Evolutionary conservation across 176 grass and related monocot species (phyloP), one percentile per base, ranked within the genome.

Genomic region (Oryza glumipatula): DNA sequence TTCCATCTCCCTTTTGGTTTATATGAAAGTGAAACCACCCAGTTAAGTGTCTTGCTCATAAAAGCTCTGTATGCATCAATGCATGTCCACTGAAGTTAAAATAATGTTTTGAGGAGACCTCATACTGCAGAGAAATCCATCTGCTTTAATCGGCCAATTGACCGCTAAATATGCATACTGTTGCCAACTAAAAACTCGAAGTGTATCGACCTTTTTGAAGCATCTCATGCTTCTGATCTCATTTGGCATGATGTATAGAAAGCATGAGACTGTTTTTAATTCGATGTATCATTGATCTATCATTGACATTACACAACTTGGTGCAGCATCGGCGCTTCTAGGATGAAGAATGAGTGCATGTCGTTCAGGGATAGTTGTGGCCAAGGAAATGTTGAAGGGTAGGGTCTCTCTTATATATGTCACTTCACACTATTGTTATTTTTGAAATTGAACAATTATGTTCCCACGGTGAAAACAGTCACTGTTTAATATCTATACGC

Each of bases 271-370:
- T 7, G 30, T 66, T 52, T 73, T 45, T 71, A 16, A 2, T 65
- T 65, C 79, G 56, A 39, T 52, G 38, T 5, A 76, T 11, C 28
- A 47, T 89, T 49, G 41, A 88, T 54, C 11, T 83, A 85, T 72
- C 22, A 52, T 56, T 83, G 79, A 80, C 19, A 38, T 84, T 84
- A 70, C 30, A 24, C 56, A 78, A 74, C 61, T 90, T 90, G 60
- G 69, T 88, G 70, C 85, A 99, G 97, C 89, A 99, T 99, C 67
- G 97, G 97, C 73, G 97, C 97, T 92, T 95, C 94, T 49, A 99
- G 88, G 88, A 84, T 99, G 90, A 99, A 92, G 93, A 94, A 76
- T n/a, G 97, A 99, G 67, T 99, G 94, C 86, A 91, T 89, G 49
- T 48, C 67, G 65, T 96, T 99, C 82, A 91, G 90, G 82, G 90